Percentiles rank a stretch among this genome's conserved stretches.
phyloP scores from a whole-genome alignment of 108 stramenopile species.

The Conticribra guillardii region DNA sequence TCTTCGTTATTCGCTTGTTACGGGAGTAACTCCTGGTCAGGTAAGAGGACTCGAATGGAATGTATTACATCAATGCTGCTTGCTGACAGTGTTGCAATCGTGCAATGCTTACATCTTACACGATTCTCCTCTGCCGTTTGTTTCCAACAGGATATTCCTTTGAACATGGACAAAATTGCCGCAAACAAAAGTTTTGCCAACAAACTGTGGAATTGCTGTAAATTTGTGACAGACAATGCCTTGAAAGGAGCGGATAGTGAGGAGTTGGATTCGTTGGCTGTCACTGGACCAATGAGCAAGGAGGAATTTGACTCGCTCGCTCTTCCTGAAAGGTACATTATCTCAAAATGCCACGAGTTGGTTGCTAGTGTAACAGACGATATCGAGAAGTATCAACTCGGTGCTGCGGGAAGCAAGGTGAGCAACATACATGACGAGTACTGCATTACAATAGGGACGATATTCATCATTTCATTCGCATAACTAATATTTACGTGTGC shows the following conservation, averaged over 20 bases:
- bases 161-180: conserved; percentile 92
- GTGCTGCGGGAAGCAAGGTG: conserved; percentile 86
- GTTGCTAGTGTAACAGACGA: conserved; percentile 85
- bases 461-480: too few relatives aligned
- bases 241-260: conserved; percentile 72
- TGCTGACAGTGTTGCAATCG: too few relatives aligned
- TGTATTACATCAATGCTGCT: neutral
- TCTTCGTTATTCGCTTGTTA: conserved; percentile 92
- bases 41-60: conserved; percentile 41
- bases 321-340: conserved; percentile 88
- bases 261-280: conserved; percentile 63
- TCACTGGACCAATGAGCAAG: conserved; percentile 72
- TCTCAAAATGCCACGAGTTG: conserved; percentile 88
- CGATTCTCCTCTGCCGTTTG: neutral
- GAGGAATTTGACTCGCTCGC: conserved; percentile 81
- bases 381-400: conserved; percentile 89
- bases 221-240: conserved; percentile 90
- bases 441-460: too few relatives aligned
- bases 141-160: conserved; percentile 72
- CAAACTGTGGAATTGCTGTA: conserved; percentile 98
- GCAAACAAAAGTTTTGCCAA: conserved; percentile 94
- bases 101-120: neutral
- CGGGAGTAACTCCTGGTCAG: conserved; percentile 96
- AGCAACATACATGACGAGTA: neutral
- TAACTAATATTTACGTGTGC: too few relatives aligned